Percentiles rank a stretch among this genome's conserved stretches.
Conservation (phyloP, 2,329 filamentous ascomycete species). For the Fusarium pininemorale region DNA sequence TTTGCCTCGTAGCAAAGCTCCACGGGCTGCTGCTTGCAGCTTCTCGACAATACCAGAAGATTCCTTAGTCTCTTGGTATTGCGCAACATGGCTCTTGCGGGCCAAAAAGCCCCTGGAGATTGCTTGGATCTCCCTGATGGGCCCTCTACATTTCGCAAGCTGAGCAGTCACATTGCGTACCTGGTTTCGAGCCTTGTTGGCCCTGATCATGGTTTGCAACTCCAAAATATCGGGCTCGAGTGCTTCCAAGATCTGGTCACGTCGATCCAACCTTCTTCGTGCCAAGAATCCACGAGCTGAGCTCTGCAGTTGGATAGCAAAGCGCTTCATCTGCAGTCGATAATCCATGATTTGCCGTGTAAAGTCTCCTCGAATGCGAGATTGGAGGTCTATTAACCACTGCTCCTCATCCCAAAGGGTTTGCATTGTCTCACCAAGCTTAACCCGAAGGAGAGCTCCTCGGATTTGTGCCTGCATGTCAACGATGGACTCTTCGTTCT, state of each 20-base stretch:
- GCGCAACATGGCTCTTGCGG: constrained; percentile 65
- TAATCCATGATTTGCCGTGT: constrained; percentile 85
- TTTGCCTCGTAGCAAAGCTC: constrained; percentile 68
- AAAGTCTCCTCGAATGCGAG: constrained; percentile 87
- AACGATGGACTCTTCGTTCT: constrained; percentile 75
- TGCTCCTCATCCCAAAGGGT: constrained; percentile 87
- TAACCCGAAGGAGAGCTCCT: constrained; percentile 80
- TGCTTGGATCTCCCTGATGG: constrained; percentile 72
- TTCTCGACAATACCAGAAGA: constrained; percentile 62
- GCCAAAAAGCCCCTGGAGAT: constrained; percentile 73
- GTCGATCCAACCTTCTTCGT: constrained; percentile 68
- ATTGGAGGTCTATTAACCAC: constrained; percentile 81
- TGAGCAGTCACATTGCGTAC: constrained; percentile 65
- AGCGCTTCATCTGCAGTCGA: constrained; percentile 81
- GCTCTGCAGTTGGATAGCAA: constrained; percentile 83
- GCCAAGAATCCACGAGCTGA: constrained; percentile 78
- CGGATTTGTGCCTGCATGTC: constrained; percentile 90
- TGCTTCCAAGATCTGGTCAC: constrained; percentile 74
- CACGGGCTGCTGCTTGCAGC: constrained; percentile 74
- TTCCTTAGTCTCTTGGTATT: constrained; percentile 64
- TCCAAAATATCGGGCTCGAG: constrained; percentile 77
- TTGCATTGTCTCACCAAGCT: constrained; percentile 85
- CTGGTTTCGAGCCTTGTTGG: constrained; percentile 69
- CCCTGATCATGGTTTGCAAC: constrained; percentile 83
- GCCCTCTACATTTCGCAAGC: constrained; percentile 69